Evolutionary conservation across 306 rosid genomes (phyloP), one percentile per base, ranked within the genome.

Genomic region (Styphnolobium japonicum): DNA sequence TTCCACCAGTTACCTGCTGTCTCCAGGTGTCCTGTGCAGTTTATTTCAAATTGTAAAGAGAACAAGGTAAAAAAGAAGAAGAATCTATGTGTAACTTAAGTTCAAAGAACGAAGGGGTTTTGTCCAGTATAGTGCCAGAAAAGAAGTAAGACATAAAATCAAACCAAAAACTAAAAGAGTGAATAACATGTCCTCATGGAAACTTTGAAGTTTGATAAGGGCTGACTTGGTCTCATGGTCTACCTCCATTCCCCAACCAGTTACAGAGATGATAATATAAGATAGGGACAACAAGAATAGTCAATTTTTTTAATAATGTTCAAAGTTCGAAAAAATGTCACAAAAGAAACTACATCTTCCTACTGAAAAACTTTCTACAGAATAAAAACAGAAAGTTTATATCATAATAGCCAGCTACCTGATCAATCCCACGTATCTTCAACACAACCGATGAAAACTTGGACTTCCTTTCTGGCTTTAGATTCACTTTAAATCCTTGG

Each of bases 401-500:
- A 79, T 33, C 5, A 51, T 23, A 77, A 66, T 31, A 71, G 51
- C 55, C 56, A 49, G n/a, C 67, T 81, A 93, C 97, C 97, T 88
- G 91, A 85, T 93, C 97, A 84, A 93, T 87, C 60, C 97, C 96
- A 10, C 97, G 90, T 57, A 93, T 87, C 85, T 89, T 93, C 84
- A 89, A 88, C 73, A 93, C 96, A 77, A 90, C 96, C 18, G 94
- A 85, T 86, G 92, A 89, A 76, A 92, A 89, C 84, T 91, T 89
- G 73, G 96, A 92, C 86, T 89, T 92, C 88, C 84, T 90, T 84
- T 90, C 97, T 5, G 89, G 93, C 87, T 86, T 89, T 80, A 92
- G 77, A 74, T 82, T 90, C 52, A 92, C 89, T 89, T 83, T 90
- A 85, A 92, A 92, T 66, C 97, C 94, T 55, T 86, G 93, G 81